Conservation (phyloP, 2,329 filamentous ascomycete genomes). For the Rutstroemia sp. region DNA sequence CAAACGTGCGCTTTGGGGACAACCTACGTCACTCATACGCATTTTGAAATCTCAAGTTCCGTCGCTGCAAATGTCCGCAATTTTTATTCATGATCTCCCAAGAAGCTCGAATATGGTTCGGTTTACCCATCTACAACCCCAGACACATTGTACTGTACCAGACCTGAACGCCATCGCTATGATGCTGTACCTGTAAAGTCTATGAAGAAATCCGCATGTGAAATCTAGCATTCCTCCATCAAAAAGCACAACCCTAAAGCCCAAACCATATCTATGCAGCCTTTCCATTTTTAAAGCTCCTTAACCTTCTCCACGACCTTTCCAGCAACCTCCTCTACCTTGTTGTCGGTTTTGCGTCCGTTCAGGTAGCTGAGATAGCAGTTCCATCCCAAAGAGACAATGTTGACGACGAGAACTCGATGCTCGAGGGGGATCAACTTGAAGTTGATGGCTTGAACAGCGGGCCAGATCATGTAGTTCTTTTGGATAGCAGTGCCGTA, state of each 20-base stretch:
- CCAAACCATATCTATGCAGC: neutral
- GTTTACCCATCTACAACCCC: neutral
- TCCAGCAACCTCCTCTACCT: neutral
- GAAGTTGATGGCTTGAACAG: slow-evolving; percentile 63
- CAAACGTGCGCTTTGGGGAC: no score
- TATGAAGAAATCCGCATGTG: slow-evolving; percentile 1
- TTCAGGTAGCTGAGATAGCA: slow-evolving; percentile 34
- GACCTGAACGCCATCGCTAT: slow-evolving; percentile 19
- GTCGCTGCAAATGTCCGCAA: no score
- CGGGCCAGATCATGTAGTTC: slow-evolving; percentile 66
- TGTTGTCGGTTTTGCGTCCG: slow-evolving; percentile 5
- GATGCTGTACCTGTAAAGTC: slow-evolving; percentile 4
- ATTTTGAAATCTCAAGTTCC: no score
- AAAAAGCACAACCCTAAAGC: neutral
- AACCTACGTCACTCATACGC: neutral
- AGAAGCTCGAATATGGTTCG: neutral
- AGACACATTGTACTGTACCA: neutral
- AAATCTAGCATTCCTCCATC: neutral
- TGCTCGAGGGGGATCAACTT: slow-evolving; percentile 62
- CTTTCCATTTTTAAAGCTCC: neutral
- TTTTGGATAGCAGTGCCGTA: slow-evolving; percentile 55
- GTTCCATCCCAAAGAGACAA: slow-evolving; percentile 53
- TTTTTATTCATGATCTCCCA: neutral
- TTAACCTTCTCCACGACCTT: slow-evolving; percentile 6
- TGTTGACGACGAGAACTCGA: slow-evolving; percentile 63